Percentiles rank a stretch among this genome's conserved stretches.
Conservation (phyloP, 345 rosid genomes). For the Citrus unshiu region DNA sequence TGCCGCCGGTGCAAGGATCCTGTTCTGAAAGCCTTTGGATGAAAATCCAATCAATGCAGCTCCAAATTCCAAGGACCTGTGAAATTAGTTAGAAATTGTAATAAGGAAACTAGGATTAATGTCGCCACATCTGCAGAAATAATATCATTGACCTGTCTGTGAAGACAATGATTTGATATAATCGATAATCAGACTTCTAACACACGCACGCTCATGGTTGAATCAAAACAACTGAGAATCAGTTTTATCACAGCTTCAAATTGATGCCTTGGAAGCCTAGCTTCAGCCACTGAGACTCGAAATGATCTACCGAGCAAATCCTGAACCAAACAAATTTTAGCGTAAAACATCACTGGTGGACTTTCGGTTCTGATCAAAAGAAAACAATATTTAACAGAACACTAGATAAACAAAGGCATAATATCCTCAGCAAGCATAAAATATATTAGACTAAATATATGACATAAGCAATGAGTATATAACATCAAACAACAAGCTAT, state of each 20-base stretch:
- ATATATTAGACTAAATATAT: background rate
- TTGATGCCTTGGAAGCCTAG: constrained; percentile 31
- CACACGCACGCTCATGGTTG: background rate
- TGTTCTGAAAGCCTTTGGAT: background rate
- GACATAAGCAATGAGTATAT: too few relatives aligned
- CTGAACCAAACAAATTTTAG: constrained; percentile 32
- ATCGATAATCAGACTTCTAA: background rate
- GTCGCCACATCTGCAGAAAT: background rate
- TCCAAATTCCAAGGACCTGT: constrained; percentile 13
- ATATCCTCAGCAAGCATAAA: background rate
- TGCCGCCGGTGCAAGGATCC: constrained; percentile 6
- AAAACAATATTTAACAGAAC: background rate
- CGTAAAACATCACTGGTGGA: too few relatives aligned
- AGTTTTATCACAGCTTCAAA: background rate
- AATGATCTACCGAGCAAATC: constrained; percentile 84
- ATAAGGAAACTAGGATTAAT: background rate
- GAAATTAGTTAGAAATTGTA: constrained; percentile 4
- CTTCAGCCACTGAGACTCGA: constrained; percentile 81
- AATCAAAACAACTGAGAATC: background rate
- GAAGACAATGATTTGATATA: background rate
- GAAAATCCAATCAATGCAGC: constrained; percentile 8
- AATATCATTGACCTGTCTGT: background rate
- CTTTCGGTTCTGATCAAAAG: background rate
- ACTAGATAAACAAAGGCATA: background rate
- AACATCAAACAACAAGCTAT: background rate